Conservation (phyloP, 2,329 filamentous ascomycete genomes). For the Zopfia rhizophila region DNA sequence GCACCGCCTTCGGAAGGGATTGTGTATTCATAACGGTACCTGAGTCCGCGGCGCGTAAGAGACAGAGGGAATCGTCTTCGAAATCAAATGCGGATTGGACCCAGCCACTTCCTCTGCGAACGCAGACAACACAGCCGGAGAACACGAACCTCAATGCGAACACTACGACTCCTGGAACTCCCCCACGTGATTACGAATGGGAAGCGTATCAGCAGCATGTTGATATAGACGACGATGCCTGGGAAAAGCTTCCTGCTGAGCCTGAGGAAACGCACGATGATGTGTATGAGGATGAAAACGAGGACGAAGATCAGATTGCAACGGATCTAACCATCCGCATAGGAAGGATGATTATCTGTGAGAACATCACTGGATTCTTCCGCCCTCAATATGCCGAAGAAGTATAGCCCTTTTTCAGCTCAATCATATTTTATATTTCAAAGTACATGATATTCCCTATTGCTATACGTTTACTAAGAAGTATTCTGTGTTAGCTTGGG, state of each 20-base stretch:
- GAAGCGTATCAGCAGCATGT: slow-evolving; percentile 53
- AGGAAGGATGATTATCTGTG: slow-evolving; percentile 53
- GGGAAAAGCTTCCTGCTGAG: slow-evolving; percentile 49
- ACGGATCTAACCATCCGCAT: slow-evolving; percentile 51
- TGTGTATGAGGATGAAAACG: slow-evolving; percentile 51
- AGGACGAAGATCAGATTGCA: slow-evolving; percentile 51
- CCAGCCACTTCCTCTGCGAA: slow-evolving; percentile 48
- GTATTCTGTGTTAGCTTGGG: slow-evolving; percentile 41
- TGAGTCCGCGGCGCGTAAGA: slow-evolving; percentile 50
- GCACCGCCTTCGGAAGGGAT: slow-evolving; percentile 51
- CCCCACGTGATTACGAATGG: slow-evolving; percentile 52
- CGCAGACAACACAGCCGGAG: slow-evolving; percentile 31
- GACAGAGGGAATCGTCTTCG: slow-evolving; percentile 45
- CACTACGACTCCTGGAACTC: slow-evolving; percentile 49
- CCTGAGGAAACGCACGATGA: slow-evolving; percentile 50
- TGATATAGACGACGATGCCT: slow-evolving; percentile 48
- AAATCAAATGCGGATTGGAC: slow-evolving; percentile 48
- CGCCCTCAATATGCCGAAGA: slow-evolving; percentile 53
- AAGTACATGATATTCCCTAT: slow-evolving; percentile 13
- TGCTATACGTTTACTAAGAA: slow-evolving; percentile 34
- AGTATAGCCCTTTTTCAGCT: slow-evolving; percentile 37
- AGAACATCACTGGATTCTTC: slow-evolving; percentile 51
- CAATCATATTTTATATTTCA: slow-evolving; percentile 15
- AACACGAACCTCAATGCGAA: slow-evolving; percentile 33
- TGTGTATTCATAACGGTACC: slow-evolving; percentile 52